phyloP scores from a whole-genome alignment of 805 yeast species.

The Blastobotrys muscicola region DNA sequence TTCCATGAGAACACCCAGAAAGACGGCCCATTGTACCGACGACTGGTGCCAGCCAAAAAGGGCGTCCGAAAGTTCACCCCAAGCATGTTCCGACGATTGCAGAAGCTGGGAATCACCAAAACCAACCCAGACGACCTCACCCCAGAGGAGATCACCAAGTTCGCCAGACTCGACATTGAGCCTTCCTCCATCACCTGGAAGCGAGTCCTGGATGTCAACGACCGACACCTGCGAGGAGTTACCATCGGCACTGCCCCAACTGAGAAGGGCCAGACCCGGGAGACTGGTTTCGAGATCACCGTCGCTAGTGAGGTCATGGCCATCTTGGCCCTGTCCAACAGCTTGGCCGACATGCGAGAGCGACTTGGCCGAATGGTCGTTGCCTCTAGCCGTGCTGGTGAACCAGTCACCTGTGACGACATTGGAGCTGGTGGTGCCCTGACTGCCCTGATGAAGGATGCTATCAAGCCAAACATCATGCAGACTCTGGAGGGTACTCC shows the following conservation, averaged over 20 bases:
- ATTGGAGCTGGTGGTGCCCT: conserved; percentile 93
- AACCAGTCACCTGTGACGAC: conserved; percentile 88
- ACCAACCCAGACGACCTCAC: conserved; percentile 75
- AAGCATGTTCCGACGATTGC: conserved; percentile 66
- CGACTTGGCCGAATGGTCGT: conserved; percentile 86
- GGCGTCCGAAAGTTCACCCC: conserved; percentile 55
- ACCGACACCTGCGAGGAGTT: conserved; percentile 79
- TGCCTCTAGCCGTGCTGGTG: conserved; percentile 66
- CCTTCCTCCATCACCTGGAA: conserved; percentile 85
- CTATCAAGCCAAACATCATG: conserved; percentile 93
- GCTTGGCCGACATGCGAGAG: conserved; percentile 72
- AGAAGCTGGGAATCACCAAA: conserved; percentile 71
- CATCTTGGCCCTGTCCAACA: conserved; percentile 72
- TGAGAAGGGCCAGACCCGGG: conserved; percentile 78
- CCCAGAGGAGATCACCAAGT: conserved; percentile 59
- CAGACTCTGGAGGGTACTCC: conserved; percentile 97
- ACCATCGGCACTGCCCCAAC: conserved; percentile 90
- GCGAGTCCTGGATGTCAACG: conserved; percentile 92
- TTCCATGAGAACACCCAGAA: conserved; percentile 89
- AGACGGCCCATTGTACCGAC: conserved; percentile 68
- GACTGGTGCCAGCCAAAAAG: conserved; percentile 74
- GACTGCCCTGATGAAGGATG: conserved; percentile 90
- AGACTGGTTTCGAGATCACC: conserved; percentile 90
- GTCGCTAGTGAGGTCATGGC: conserved; percentile 98
- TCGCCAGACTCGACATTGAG: conserved; percentile 81